phyloP scores from a whole-genome alignment of 2,329 filamentous ascomycete species.

The Neonectria ditissima region DNA sequence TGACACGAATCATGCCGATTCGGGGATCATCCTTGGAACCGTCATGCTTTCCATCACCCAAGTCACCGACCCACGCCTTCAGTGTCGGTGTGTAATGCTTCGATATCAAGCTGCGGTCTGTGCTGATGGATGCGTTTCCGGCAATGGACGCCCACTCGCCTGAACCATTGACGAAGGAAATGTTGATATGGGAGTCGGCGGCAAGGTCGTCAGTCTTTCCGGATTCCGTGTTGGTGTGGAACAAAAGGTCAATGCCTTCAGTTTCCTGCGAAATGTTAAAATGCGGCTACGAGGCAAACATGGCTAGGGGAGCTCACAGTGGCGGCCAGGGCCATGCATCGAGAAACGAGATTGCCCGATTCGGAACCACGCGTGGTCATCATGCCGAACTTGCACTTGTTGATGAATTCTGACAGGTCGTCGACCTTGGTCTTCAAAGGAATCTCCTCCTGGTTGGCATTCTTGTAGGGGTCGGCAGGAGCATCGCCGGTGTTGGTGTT shows the following conservation, averaged over 20 bases:
- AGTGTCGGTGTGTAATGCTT: slow-evolving; percentile 81
- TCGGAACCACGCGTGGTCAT: slow-evolving; percentile 81
- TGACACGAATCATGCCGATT: slow-evolving; percentile 83
- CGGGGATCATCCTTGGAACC: slow-evolving; percentile 84
- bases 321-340: slow-evolving; percentile 87
- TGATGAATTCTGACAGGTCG: slow-evolving; percentile 78
- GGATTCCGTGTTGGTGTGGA: slow-evolving; percentile 92
- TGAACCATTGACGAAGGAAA: slow-evolving; percentile 80
- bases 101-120: slow-evolving; percentile 74
- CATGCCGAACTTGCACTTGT: slow-evolving; percentile 85
- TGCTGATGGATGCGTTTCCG: slow-evolving; percentile 77
- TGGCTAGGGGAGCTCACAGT: slow-evolving; percentile 67
- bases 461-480: slow-evolving; percentile 81
- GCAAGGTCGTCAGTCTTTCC: slow-evolving; percentile 87
- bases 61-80: slow-evolving; percentile 88
- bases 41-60: slow-evolving; percentile 86
- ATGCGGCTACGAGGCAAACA: background rate
- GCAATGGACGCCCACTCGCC: slow-evolving; percentile 91
- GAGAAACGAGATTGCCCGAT: slow-evolving; percentile 77
- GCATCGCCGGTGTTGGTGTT: slow-evolving; percentile 72
- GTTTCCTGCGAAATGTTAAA: slow-evolving; percentile 67
- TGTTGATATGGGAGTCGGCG: slow-evolving; percentile 79
- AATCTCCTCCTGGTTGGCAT: slow-evolving; percentile 74
- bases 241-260: slow-evolving; percentile 84
- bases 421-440: slow-evolving; percentile 80